These are phyloP conservation scores for Neurospora sp. DNA, from an alignment of 495 filamentous ascomycete species.

Conservation along the genomic window DNA sequence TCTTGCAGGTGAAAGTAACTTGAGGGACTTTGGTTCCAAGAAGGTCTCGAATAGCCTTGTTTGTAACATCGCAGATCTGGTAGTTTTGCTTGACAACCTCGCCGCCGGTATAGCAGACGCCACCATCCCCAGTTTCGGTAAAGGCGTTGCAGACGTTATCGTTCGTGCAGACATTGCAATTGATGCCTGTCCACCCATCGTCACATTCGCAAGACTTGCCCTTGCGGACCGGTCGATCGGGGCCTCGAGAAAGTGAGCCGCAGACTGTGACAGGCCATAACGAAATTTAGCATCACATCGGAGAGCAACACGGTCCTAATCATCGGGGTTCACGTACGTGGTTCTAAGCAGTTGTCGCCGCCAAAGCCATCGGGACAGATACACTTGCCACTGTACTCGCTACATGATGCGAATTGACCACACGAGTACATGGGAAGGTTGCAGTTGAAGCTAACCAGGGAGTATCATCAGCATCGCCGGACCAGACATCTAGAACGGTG, in stretches of 20 bases:
- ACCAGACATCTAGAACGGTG: background rate
- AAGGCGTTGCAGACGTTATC: constrained; percentile 75
- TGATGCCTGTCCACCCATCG: constrained; percentile 95
- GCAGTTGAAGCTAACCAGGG: constrained; percentile 77
- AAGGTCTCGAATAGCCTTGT: constrained; percentile 78
- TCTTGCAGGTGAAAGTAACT: constrained; percentile 86
- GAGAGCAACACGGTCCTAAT: background rate
- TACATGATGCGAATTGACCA: constrained; percentile 78
- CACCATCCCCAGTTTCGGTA: constrained; percentile 67
- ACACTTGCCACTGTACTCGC: constrained; percentile 81
- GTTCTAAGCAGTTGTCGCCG: constrained; percentile 80
- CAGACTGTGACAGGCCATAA: constrained; percentile 44
- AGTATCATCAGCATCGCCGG: constrained; percentile 10
- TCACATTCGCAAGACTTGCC: constrained; percentile 70
- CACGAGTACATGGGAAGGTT: constrained; percentile 85
- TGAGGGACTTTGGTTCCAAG: constrained; percentile 76
- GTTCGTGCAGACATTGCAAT: constrained; percentile 90
- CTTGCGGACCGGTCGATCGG: constrained; percentile 59
- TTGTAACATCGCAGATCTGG: constrained; percentile 97
- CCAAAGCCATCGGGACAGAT: constrained; percentile 84
- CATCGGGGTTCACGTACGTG: constrained; percentile 37
- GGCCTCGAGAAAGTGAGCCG: constrained; percentile 73
- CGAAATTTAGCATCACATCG: constrained; percentile 3
- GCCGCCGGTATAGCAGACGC: constrained; percentile 85
- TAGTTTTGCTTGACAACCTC: constrained; percentile 88